phyloP scores from a whole-genome alignment of 495 filamentous ascomycete species.

The Mytilinidion resinicola region DNA sequence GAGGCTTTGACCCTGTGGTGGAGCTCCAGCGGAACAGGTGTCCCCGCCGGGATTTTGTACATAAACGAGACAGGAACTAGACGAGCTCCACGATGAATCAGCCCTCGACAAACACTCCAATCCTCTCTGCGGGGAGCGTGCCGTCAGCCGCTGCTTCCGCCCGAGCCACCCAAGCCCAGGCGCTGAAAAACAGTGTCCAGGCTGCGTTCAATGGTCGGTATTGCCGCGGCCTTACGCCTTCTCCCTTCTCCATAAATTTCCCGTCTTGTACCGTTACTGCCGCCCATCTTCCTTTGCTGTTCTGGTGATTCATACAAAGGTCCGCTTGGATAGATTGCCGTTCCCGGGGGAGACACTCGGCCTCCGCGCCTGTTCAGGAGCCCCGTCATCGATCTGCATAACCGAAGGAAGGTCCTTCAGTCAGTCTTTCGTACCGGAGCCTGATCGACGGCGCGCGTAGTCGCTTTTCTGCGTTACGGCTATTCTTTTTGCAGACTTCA shows the following conservation, averaged over 20 bases:
- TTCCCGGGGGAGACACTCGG: too few species aligned
- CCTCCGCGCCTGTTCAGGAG: too few species aligned
- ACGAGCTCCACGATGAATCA: constrained; percentile 24
- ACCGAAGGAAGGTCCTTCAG: too few species aligned
- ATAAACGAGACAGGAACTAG: constrained; percentile 13
- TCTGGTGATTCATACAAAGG: not conserved
- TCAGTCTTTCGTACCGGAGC: too few species aligned
- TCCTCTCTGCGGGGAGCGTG: constrained; percentile 43
- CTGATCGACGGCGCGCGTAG: too few species aligned
- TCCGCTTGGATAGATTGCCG: too few species aligned
- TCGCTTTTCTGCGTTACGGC: too few species aligned
- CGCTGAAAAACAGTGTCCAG: constrained; percentile 65
- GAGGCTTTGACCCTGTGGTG: not conserved
- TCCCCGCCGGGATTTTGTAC: not conserved
- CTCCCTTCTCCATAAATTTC: not conserved
- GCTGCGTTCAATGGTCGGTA: constrained; percentile 72
- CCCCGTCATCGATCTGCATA: too few species aligned
- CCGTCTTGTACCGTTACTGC: not conserved
- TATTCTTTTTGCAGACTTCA: too few species aligned
- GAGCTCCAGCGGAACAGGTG: not conserved
- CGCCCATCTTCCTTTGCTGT: not conserved
- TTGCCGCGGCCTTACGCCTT: constrained; percentile 3
- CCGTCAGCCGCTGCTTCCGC: constrained; percentile 42
- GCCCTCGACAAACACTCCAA: constrained; percentile 24
- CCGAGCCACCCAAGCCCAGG: constrained; percentile 43